Evolutionary conservation across 2,329 filamentous ascomycete species (phyloP).

Genomic region (Hypoxylon sp.): DNA sequence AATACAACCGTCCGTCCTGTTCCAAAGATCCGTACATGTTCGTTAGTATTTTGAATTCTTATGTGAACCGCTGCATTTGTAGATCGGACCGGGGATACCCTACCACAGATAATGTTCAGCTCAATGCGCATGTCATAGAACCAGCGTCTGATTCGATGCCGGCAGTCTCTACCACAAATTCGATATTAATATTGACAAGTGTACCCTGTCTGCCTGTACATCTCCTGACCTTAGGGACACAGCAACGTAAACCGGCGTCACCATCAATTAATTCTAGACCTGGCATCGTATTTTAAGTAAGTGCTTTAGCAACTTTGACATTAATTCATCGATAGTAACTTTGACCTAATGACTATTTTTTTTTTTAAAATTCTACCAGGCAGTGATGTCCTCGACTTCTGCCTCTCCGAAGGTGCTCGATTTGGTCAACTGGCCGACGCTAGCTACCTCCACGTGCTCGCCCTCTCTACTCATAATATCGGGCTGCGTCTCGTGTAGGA

Average conservation of each 20-base stretch:
- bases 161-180: constrained; percentile 18
- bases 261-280: constrained; percentile 11
- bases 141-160: constrained; percentile 19
- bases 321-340: constrained; percentile 4
- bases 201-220: constrained; percentile 13
- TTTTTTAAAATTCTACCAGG: no score
- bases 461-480: constrained; percentile 82
- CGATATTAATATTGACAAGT: constrained; percentile 5
- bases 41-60: constrained; percentile 8
- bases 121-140: constrained; percentile 8
- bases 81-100: constrained; percentile 11
- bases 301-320: neutral
- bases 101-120: constrained; percentile 1
- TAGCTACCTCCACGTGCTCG: constrained; percentile 54
- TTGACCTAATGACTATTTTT: constrained; percentile 13
- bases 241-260: constrained; percentile 4
- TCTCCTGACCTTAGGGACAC: constrained; percentile 15
- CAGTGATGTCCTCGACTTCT: constrained; percentile 95
- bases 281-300: constrained; percentile 1
- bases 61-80: constrained; percentile 6
- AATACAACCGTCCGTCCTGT: no score
- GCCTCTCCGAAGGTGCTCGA: constrained; percentile 94
- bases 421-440: constrained; percentile 75
- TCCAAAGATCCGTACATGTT: neutral
- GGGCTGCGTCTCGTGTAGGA: constrained; percentile 82